A percentile compares a stretch with the other conserved stretches of the same genome.
Conservation (phyloP, 495 filamentous ascomycete genomes). For the Daldinia bambusicola region DNA sequence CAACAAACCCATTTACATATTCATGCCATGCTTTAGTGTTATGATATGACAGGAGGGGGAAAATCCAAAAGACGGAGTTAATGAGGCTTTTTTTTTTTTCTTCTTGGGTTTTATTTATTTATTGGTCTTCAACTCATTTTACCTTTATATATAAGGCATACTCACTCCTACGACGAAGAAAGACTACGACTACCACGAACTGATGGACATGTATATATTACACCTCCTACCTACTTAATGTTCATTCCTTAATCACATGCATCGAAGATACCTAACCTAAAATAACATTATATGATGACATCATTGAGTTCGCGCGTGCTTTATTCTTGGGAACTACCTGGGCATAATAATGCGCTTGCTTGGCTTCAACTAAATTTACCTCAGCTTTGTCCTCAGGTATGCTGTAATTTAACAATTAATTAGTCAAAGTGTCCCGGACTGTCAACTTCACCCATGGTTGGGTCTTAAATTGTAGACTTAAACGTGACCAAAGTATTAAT, state of each 20-base stretch:
- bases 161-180: not conserved
- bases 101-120: too few species aligned
- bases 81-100: too few species aligned
- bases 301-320: not conserved
- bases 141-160: conserved; percentile 2
- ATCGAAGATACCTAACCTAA: not conserved
- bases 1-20: not conserved
- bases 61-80: not conserved
- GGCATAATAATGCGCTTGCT: not conserved
- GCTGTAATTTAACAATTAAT: too few species aligned
- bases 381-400: too few species aligned
- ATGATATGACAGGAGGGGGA: too few species aligned
- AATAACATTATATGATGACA: not conserved
- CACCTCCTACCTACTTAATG: conserved; percentile 24
- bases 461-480: not conserved
- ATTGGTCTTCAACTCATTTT: not conserved
- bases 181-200: not conserved
- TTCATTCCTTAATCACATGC: conserved; percentile 28
- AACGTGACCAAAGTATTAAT: conserved; percentile 32
- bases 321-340: not conserved
- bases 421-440: too few species aligned
- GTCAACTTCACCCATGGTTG: not conserved
- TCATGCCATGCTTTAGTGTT: not conserved
- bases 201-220: conserved; percentile 3
- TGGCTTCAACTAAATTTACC: not conserved